Conservation (phyloP, 129 eudicot genomes). For the carrot (Daucus carota) region DNA sequence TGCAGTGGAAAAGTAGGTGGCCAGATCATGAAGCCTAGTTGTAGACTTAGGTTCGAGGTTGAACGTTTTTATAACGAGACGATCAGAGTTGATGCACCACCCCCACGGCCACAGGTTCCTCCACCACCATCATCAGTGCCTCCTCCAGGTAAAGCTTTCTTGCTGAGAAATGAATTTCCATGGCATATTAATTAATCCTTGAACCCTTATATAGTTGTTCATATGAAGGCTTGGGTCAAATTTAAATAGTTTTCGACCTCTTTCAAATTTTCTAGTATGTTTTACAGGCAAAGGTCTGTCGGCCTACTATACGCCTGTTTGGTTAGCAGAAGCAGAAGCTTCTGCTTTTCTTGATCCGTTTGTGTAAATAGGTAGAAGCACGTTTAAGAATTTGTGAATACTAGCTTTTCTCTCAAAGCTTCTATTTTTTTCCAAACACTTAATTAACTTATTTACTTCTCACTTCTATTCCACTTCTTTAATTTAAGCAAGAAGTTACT, state of each 20-base stretch:
- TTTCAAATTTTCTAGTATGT: not conserved
- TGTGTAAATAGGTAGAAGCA: too few species aligned
- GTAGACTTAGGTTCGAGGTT: slow-evolving; percentile 22
- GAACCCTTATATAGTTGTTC: not conserved
- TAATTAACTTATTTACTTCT: too few species aligned
- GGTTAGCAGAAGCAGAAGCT: too few species aligned
- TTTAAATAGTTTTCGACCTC: not conserved
- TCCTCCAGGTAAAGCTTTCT: not conserved
- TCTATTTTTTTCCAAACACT: too few species aligned
- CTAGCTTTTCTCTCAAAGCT: too few species aligned
- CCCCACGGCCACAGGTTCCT: slow-evolving; percentile 3
- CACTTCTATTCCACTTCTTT: too few species aligned
- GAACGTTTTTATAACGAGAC: slow-evolving; percentile 13
- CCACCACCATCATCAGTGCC: slow-evolving; percentile 7
- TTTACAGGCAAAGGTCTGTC: not conserved
- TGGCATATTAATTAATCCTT: not conserved
- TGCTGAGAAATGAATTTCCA: not conserved
- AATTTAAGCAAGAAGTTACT: too few species aligned
- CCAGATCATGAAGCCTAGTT: slow-evolving; percentile 12
- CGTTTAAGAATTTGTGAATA: too few species aligned
- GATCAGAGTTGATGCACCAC: not conserved
- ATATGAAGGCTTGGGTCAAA: not conserved
- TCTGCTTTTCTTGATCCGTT: too few species aligned
- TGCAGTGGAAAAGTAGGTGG: slow-evolving; percentile 15
- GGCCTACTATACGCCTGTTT: not conserved